A percentile compares a stretch with the other conserved stretches of the same genome.
phyloP scores from a whole-genome alignment of 1,139 yeast species.

The Saccharomyces hybrid region DNA sequence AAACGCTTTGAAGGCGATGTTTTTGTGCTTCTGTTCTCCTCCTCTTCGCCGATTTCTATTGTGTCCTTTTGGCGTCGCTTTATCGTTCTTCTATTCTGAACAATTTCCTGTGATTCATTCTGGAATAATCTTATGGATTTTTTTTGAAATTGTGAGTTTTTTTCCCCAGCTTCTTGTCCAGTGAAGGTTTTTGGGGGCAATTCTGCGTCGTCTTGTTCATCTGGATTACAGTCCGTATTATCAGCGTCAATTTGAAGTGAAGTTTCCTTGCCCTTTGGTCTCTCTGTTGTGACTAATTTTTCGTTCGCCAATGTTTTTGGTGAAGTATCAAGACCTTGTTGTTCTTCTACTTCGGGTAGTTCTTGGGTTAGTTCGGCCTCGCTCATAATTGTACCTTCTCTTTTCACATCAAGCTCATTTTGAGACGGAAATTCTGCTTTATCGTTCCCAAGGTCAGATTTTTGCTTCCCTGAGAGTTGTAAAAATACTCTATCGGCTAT shows the following conservation, averaged over 20 bases:
- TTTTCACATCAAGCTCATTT: constrained; percentile 4
- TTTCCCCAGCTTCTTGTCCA: not conserved
- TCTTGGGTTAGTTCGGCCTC: constrained; percentile 29
- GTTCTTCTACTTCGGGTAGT: constrained; percentile 26
- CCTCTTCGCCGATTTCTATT: not conserved
- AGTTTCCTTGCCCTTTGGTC: not conserved
- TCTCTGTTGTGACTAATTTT: not conserved
- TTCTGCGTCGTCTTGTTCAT: not conserved
- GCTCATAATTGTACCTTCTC: constrained; percentile 13
- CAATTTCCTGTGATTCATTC: not conserved
- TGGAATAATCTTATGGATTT: not conserved
- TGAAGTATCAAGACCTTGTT: not conserved
- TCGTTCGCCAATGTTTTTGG: not conserved
- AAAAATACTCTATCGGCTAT: constrained; percentile 6
- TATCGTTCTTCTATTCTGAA: not conserved
- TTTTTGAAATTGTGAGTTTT: not conserved
- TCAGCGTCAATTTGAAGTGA: not conserved
- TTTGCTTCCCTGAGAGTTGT: constrained; percentile 3
- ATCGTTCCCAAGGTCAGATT: constrained; percentile 2
- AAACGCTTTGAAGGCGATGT: not conserved
- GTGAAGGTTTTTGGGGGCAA: not conserved
- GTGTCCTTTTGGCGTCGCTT: constrained; percentile 2
- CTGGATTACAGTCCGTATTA: not conserved
- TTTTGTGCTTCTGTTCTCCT: not conserved
- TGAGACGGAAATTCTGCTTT: not conserved